These are phyloP conservation scores for Aspergillus panamensis DNA, from an alignment of 495 filamentous ascomycete species.

Conservation along the genomic window DNA sequence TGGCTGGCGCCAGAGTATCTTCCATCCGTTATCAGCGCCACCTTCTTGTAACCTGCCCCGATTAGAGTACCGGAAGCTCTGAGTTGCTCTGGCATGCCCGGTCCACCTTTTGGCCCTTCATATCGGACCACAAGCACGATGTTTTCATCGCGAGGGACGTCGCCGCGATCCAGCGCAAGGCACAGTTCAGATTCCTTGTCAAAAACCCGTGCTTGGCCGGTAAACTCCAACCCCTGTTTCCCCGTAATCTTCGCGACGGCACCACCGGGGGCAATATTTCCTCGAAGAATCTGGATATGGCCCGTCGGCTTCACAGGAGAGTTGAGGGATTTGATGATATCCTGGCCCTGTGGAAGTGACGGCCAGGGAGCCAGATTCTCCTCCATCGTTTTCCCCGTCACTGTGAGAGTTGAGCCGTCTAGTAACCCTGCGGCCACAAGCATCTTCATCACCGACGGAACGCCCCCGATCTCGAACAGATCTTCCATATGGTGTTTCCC, in stretches of 20 bases:
- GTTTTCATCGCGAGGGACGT: constrained; percentile 94
- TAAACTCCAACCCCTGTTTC: constrained; percentile 86
- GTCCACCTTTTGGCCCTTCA: constrained; percentile 89
- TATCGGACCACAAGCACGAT: constrained; percentile 96
- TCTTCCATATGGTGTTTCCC: constrained; percentile 96
- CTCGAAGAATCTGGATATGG: constrained; percentile 94
- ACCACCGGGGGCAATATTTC: constrained; percentile 83
- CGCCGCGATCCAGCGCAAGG: constrained; percentile 66
- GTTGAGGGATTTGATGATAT: constrained; percentile 84
- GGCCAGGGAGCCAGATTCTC: constrained; percentile 77
- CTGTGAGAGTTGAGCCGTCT: constrained; percentile 81
- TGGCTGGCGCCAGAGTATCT: constrained; percentile 49
- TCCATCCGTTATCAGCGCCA: constrained; percentile 51
- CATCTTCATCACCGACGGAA: constrained; percentile 83
- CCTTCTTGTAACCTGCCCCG: constrained; percentile 27
- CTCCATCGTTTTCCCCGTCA: constrained; percentile 87
- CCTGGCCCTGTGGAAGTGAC: constrained; percentile 76
- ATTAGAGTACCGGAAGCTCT: neutral
- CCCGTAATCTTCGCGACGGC: constrained; percentile 97
- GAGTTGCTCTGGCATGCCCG: constrained; percentile 69
- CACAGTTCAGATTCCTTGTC: constrained; percentile 80
- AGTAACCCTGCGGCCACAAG: constrained; percentile 85
- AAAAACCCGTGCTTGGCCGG: constrained; percentile 81
- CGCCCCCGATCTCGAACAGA: constrained; percentile 82
- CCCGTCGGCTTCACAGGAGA: constrained; percentile 91